A percentile compares a stretch with the other conserved stretches of the same genome.
phyloP scores from a whole-genome alignment of 2,329 filamentous ascomycete species.

The Aspergillus puulaauensis region DNA sequence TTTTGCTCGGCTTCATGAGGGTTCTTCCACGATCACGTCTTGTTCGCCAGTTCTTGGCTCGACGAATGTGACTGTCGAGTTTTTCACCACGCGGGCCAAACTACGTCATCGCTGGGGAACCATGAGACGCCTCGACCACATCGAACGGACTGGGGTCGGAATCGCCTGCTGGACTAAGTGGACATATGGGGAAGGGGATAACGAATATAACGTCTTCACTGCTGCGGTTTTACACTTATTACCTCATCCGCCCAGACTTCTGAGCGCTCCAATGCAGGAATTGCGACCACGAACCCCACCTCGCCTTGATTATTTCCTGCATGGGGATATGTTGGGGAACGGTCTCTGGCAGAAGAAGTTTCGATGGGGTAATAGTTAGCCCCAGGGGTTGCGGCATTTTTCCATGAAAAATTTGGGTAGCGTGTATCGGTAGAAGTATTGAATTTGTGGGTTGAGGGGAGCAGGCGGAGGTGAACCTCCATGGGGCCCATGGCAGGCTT shows the following conservation, averaged over 20 bases:
- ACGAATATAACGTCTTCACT: background rate
- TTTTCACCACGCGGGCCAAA: background rate
- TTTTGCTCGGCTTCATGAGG: background rate
- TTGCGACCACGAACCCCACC: conserved; percentile 3
- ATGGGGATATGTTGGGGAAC: conserved; percentile 5
- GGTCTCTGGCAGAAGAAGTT: conserved; percentile 8
- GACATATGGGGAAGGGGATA: background rate
- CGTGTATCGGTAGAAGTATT: background rate
- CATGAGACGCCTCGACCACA: background rate
- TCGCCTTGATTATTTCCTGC: background rate
- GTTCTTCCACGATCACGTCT: background rate
- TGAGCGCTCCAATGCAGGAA: background rate
- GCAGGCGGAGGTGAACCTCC: background rate
- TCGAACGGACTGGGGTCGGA: background rate
- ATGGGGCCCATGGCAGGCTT: background rate
- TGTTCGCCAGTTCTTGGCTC: background rate
- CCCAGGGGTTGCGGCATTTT: conserved; percentile 18
- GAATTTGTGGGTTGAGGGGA: background rate
- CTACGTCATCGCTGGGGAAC: conserved; percentile 2
- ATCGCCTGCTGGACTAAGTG: conserved; percentile 4
- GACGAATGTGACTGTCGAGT: background rate
- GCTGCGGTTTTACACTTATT: conserved; percentile 7
- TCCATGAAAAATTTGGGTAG: conserved; percentile 12
- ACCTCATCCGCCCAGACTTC: conserved; percentile 12
- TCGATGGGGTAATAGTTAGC: conserved; percentile 18